Evolutionary conservation across 2,329 filamentous ascomycete species (phyloP), one percentile per base, ranked within the genome.

Genomic region (Penicillium sclerotiorum): DNA sequence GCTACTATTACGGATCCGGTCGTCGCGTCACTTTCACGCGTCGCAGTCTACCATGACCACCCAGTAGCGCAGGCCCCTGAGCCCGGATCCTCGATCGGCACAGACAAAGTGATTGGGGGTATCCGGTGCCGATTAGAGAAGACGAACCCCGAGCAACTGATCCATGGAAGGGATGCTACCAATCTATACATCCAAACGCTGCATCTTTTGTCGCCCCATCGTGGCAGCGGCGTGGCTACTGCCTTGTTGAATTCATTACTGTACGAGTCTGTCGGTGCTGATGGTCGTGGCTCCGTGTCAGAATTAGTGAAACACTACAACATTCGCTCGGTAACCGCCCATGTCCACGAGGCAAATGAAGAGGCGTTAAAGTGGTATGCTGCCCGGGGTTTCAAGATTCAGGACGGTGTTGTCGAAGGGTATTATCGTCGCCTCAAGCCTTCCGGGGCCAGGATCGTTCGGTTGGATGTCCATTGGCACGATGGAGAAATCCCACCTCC

Each of bases 141-240:
- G 17, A 52, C 54, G 25, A 46, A 54, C 9, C 9, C 44, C 4
- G n/a, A 15, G 13, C 27, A 23, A 18, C 37, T 47, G 13, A 36
- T 38, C 18, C 42, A 53, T 18, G 48, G 54, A 8, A 50, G 51
- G 22, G 54, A 63, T 18, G 63, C 62, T 6, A 71, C 68, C 7
- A 76, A 76, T 51, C 72, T 86, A 23, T 87, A 87, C 66, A 82
- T 87, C 45, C 80, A 82, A 50, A 85, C 83, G 0, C 70, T 87
- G 5, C 77, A 78, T 30, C 69, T 85, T 1, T 74, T 85, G 2
- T 80, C 83, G 0, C 82, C 84, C 0, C 85, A 84, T 63, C 78
- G 84, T 21, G 69, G 73, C 1, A 73, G 78, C 50, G 83, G 83
- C 0, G 75, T 86, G 20, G 84, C 83, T 2, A 74, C 79, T 9